A percentile compares a stretch with the other conserved stretches of the same genome.
Evolutionary conservation across 768 basidiomycete genomes (phyloP).

Genomic region (Psilocybe subaeruginosa): DNA sequence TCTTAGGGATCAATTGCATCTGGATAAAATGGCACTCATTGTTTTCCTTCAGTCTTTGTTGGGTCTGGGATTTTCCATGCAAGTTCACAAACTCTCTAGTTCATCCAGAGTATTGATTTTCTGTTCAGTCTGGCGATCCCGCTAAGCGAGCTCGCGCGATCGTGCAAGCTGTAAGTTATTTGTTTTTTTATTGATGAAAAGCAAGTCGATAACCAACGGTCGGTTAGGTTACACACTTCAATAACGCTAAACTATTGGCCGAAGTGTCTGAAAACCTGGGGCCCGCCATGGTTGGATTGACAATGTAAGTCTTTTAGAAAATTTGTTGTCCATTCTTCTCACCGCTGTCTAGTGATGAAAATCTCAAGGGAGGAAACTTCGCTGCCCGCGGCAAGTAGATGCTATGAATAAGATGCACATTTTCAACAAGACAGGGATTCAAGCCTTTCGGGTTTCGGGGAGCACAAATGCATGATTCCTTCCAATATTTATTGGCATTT

Average conservation of each 20-base stretch:
- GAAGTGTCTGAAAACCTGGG: conserved; percentile 89
- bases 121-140: conserved; percentile 80
- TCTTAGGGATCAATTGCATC: background rate
- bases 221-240: conserved; percentile 86
- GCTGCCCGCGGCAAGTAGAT: conserved; percentile 57
- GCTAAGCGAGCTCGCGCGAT: conserved; percentile 94
- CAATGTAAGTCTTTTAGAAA: conserved; percentile 60
- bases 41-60: conserved; percentile 75
- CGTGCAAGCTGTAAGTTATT: conserved; percentile 80
- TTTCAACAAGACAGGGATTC: background rate
- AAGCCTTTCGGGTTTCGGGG: background rate
- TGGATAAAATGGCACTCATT: background rate
- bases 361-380: conserved; percentile 71
- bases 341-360: conserved; percentile 48
- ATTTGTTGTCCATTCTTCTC: background rate
- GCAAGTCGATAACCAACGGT: background rate
- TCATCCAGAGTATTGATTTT: background rate
- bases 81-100: conserved; percentile 28
- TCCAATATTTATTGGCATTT: conserved; percentile 6
- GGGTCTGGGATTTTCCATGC: conserved; percentile 97
- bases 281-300: conserved; percentile 91
- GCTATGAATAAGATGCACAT: background rate
- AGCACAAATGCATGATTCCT: background rate
- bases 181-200: conserved; percentile 4
- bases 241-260: conserved; percentile 90